A percentile compares a stretch with the other conserved stretches of the same genome.
phyloP scores from a whole-genome alignment of 2,329 filamentous ascomycete species.

The Talaromyces amestolkiae region DNA sequence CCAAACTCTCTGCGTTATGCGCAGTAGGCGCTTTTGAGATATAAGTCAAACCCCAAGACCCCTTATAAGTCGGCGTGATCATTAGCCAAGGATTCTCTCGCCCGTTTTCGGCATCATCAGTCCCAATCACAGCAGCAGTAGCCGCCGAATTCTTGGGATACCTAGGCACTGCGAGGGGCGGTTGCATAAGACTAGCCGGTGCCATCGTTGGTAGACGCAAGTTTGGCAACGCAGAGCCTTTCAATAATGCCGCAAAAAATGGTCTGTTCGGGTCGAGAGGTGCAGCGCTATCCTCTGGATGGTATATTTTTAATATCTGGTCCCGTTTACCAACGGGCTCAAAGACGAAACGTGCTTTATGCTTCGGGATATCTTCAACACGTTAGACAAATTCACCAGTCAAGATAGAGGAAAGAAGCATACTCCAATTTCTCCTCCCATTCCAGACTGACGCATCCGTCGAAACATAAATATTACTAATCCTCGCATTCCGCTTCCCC shows the following conservation, averaged over 20 bases:
- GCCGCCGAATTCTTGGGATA: background rate
- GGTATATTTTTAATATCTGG: conserved; percentile 1
- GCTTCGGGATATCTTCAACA: background rate
- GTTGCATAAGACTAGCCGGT: background rate
- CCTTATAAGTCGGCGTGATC: background rate
- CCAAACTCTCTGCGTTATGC: background rate
- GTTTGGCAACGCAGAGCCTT: background rate
- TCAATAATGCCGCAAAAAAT: background rate
- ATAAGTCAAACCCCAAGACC: background rate
- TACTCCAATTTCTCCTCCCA: conserved; percentile 9
- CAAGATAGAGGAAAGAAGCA: background rate
- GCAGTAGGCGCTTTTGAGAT: background rate
- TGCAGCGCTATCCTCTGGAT: background rate
- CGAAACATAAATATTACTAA: conserved; percentile 6
- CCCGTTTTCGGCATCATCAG: background rate
- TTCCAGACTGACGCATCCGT: background rate
- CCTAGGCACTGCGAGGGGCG: background rate
- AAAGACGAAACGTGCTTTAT: conserved; percentile 3
- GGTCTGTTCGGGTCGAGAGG: background rate
- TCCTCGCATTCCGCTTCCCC: background rate
- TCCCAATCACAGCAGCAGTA: background rate
- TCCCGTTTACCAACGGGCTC: background rate
- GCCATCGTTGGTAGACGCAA: background rate
- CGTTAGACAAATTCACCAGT: background rate
- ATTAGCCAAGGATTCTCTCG: background rate